Conservation (phyloP, 2,329 filamentous ascomycete genomes). For the Trichophyton schoenleinii region DNA sequence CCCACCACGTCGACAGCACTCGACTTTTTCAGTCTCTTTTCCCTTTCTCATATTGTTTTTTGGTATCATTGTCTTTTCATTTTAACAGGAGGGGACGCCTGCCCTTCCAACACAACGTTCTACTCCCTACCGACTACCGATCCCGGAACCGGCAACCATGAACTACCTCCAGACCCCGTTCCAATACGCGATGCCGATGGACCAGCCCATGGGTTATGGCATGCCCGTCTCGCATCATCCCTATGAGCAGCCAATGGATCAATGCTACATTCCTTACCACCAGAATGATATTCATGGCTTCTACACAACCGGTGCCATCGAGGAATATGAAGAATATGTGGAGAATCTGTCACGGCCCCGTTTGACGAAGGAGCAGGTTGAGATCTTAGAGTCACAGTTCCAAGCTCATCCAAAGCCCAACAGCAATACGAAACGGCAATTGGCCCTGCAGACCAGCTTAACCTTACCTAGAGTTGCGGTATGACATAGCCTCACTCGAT, state of each 20-base stretch:
- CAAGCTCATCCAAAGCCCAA: conserved; percentile 40
- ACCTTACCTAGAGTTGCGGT: conserved; percentile 39
- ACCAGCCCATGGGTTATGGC: conserved; percentile 25
- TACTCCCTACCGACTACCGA: not conserved
- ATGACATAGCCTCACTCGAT: conserved; percentile 18
- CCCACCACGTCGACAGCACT: not conserved
- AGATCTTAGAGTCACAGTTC: conserved; percentile 38
- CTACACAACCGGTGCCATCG: conserved; percentile 12
- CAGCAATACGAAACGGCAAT: conserved; percentile 38
- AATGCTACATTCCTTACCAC: conserved; percentile 8
- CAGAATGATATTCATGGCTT: conserved; percentile 6
- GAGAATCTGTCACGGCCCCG: conserved; percentile 38
- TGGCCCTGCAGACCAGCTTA: conserved; percentile 38
- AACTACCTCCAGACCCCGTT: conserved; percentile 30
- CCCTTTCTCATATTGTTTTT: not conserved
- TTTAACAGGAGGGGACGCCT: not conserved
- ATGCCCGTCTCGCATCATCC: conserved; percentile 2
- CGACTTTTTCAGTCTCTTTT: not conserved
- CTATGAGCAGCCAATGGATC: conserved; percentile 7
- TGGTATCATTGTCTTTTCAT: not conserved
- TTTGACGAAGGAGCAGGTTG: conserved; percentile 41
- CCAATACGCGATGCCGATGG: conserved; percentile 26
- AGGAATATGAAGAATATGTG: conserved; percentile 36
- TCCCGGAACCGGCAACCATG: conserved; percentile 18
- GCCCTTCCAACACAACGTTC: not conserved